A percentile compares a stretch with the other conserved stretches of the same genome.
Conservation (phyloP, 768 basidiomycete species). For the Porpolomopsis calyptriformis region DNA sequence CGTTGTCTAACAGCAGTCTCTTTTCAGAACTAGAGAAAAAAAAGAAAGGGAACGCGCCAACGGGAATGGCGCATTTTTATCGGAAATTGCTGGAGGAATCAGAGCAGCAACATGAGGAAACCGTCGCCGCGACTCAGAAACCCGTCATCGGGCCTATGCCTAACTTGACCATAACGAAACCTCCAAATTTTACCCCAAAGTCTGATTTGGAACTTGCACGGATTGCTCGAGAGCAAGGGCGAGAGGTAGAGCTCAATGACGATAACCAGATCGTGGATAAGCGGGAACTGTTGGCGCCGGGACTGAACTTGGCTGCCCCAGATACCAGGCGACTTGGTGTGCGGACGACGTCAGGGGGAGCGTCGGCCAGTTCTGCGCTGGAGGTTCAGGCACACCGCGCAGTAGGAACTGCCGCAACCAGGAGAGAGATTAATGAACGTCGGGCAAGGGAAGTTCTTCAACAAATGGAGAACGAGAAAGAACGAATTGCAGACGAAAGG, state of each 20-base stretch:
- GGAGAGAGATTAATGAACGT: conserved; percentile 75
- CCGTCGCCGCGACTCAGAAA: conserved; percentile 65
- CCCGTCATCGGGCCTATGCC: conserved; percentile 47
- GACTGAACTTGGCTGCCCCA: conserved; percentile 79
- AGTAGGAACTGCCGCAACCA: conserved; percentile 71
- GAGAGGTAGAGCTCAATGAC: conserved; percentile 88
- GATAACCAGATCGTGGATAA: conserved; percentile 97
- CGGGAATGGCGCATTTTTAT: conserved; percentile 83
- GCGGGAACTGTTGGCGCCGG: conserved; percentile 81
- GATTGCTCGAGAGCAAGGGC: conserved; percentile 62
- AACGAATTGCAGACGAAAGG: conserved; percentile 45
- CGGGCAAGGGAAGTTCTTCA: conserved; percentile 64
- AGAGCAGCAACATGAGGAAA: conserved; percentile 75
- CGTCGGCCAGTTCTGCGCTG: conserved; percentile 17
- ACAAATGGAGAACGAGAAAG: conserved; percentile 70
- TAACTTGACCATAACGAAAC: conserved; percentile 71
- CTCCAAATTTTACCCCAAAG: conserved; percentile 46
- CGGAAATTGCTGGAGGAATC: conserved; percentile 66
- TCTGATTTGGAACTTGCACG: conserved; percentile 70
- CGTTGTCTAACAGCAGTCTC: background rate
- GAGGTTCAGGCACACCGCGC: conserved; percentile 53
- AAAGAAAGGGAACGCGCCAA: conserved; percentile 42
- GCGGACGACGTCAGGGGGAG: conserved; percentile 20
- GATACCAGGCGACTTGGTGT: conserved; percentile 65
- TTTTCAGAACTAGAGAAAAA: conserved; percentile 51